Evolutionary conservation across 2,329 filamentous ascomycete species (phyloP), one percentile per base, ranked within the genome.

Genomic region (Cordyceps javanica): DNA sequence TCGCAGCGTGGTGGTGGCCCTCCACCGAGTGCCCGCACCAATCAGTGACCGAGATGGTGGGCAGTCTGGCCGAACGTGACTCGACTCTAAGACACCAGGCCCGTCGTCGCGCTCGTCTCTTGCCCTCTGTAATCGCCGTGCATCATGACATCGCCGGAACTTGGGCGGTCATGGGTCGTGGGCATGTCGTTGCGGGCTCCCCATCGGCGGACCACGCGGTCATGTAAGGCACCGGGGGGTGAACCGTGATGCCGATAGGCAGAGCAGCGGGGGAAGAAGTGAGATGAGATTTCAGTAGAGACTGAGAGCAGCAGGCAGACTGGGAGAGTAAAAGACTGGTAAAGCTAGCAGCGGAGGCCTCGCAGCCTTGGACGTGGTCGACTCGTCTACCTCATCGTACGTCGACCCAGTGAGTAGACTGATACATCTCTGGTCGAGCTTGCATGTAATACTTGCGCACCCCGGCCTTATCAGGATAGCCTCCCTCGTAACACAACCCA

Each of bases 51-150:
- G 58, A 61, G 59, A 62, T 63, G 64, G 65, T 63, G 66, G 61
- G 61, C 59, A 59, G 46, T 61, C 62, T 62, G 60, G 61, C 62
- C 65, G 63, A 72, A 65, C 71, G 71, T 73, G 71, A 73, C 71
- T 71, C 58, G 61, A 60, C 57, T 65, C 62, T 65, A 66, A 73
- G 70, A 73, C 71, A 73, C 66, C 66, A 66, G 67, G 67, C 60
- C 65, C 62, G 64, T 63, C 60, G 60, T 66, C 25, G 36, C n/a
- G 44, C 54, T 41, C 44, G 34, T 19, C 44, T 42, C 30, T 57
- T 55, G 53, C 57, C 32, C 49, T 51, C 48, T 39, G 34, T 34
- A 44, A 45, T 42, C 44, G 46, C 36, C 54, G 44, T 51, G 57
- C 63, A 65, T 66, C 64, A 64, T 65, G 61, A 53, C 63, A 66